Conservation (phyloP, 2,329 filamentous ascomycete species). For the Botrytis fabae region DNA sequence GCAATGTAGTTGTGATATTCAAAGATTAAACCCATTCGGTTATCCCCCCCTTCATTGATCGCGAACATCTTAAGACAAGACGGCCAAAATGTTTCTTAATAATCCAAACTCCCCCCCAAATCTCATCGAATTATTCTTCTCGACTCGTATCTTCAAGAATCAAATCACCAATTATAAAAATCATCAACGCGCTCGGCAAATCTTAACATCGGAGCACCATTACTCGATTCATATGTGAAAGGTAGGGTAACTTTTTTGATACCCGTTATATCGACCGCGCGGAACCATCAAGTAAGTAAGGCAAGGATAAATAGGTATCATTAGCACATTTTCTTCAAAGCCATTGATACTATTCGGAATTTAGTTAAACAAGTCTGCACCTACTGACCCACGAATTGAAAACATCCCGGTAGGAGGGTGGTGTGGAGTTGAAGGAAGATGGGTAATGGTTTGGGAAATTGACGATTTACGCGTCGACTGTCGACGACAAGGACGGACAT, state of each 20-base stretch:
- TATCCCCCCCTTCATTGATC: not conserved
- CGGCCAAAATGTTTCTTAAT: not conserved
- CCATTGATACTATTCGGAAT: not conserved
- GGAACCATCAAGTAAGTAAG: not conserved
- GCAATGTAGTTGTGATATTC: not conserved
- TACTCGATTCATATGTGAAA: conserved; percentile 9
- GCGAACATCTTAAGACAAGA: not conserved
- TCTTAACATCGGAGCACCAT: conserved; percentile 10
- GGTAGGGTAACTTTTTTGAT: not conserved
- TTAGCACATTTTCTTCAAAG: not conserved
- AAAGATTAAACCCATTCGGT: not conserved
- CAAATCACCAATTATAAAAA: not conserved
- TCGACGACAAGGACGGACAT: not conserved
- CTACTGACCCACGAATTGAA: not conserved
- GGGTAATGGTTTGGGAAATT: not conserved
- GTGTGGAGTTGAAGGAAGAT: not conserved
- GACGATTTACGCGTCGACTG: not conserved
- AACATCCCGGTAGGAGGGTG: not conserved
- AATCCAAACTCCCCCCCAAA: not conserved
- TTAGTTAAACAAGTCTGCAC: not conserved
- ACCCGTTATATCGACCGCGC: not conserved
- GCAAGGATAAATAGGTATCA: not conserved
- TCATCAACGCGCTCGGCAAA: conserved; percentile 2
- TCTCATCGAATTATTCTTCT: not conserved
- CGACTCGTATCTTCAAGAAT: not conserved